Evolutionary conservation across 2,329 filamentous ascomycete genomes (phyloP).

Genomic region (Paecilomyces dactylethromorphus): DNA sequence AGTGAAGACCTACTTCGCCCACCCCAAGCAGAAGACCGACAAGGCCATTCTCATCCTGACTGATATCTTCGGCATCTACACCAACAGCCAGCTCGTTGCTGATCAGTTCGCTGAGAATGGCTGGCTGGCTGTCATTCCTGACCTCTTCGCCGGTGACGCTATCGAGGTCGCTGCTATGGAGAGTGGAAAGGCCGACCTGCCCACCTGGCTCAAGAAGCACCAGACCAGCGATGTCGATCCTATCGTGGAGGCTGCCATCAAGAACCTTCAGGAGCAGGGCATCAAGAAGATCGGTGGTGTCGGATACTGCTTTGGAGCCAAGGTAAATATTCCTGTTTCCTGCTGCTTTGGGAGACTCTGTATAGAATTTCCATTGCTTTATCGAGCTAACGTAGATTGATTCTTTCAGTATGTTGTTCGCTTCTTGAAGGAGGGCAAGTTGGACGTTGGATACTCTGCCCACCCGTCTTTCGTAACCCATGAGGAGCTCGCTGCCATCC

Average conservation of each 20-base stretch:
- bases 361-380: neutral
- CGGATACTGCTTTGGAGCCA: conserved; percentile 72
- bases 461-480: conserved; percentile 70
- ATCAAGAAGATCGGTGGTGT: conserved; percentile 56
- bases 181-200: conserved; percentile 44
- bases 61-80: conserved; percentile 55
- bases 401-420: conserved; percentile 58
- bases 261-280: conserved; percentile 51
- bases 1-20: conserved; percentile 52
- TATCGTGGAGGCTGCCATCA: conserved; percentile 44
- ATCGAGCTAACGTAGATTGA: neutral
- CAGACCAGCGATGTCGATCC: conserved; percentile 48
- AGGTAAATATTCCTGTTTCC: conserved; percentile 38
- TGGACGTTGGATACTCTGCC: conserved; percentile 66
- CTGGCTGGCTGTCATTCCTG: conserved; percentile 62
- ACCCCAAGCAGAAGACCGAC: conserved; percentile 46
- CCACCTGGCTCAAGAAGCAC: conserved; percentile 43
- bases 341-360: neutral
- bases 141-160: conserved; percentile 63
- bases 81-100: conserved; percentile 59
- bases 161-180: conserved; percentile 46
- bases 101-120: conserved; percentile 70
- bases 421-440: conserved; percentile 54
- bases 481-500: conserved; percentile 59
- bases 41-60: conserved; percentile 52